Evolutionary conservation across 2,329 filamentous ascomycete species (phyloP).

Genomic region (Fusarium palustre): DNA sequence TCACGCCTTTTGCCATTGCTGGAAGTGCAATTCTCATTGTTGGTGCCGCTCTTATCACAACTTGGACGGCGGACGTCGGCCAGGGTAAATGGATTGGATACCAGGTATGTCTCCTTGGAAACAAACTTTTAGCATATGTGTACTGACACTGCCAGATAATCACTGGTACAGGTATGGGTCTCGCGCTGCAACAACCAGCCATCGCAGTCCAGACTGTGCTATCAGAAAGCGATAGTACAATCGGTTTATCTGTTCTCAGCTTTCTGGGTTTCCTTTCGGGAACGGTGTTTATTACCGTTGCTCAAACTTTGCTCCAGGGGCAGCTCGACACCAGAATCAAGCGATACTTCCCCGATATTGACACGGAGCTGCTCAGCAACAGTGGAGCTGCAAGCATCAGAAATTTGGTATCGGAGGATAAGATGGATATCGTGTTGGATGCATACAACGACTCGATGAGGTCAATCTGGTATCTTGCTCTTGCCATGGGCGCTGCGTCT

Average conservation of each 20-base stretch:
- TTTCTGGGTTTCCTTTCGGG: slow-evolving; percentile 15
- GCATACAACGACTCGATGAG: slow-evolving; percentile 28
- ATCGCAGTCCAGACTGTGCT: slow-evolving; percentile 20
- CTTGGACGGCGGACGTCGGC: slow-evolving; percentile 6
- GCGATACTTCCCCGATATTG: background rate
- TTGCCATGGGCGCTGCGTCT: slow-evolving; percentile 10
- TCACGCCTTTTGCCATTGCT: slow-evolving; percentile 10
- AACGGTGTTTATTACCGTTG: slow-evolving; percentile 23
- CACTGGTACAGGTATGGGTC: slow-evolving; percentile 10
- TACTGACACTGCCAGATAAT: slow-evolving; percentile 8
- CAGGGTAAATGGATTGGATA: slow-evolving; percentile 18
- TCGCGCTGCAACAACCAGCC: slow-evolving; percentile 13
- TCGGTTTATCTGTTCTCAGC: slow-evolving; percentile 20
- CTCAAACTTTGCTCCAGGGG: slow-evolving; percentile 11
- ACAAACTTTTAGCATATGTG: fast-evolving
- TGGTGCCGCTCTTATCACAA: slow-evolving; percentile 7
- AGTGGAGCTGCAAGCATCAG: slow-evolving; percentile 12
- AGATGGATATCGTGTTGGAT: background rate
- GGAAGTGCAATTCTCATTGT: slow-evolving; percentile 7
- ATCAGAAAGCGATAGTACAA: slow-evolving; percentile 10
- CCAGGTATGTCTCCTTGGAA: background rate
- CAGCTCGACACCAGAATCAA: slow-evolving; percentile 7
- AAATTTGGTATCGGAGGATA: slow-evolving; percentile 7
- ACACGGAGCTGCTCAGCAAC: slow-evolving; percentile 2
- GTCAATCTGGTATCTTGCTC: slow-evolving; percentile 16